Percentiles rank a stretch among this genome's conserved stretches.
Conservation (phyloP, 2,329 filamentous ascomycete genomes). For the Fusarium sp. region DNA sequence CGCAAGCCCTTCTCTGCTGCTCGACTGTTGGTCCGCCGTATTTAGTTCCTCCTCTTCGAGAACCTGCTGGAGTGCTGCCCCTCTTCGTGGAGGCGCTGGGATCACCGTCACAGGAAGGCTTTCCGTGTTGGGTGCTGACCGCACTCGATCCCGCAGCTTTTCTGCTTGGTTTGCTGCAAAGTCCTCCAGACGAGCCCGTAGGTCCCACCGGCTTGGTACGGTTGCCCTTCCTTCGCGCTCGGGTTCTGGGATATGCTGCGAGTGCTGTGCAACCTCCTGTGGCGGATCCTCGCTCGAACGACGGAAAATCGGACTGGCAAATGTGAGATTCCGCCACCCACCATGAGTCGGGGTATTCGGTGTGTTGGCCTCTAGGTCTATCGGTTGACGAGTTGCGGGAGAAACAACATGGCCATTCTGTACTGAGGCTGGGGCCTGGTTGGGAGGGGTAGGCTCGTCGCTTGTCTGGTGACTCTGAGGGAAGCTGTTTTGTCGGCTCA, state of each 20-base stretch:
- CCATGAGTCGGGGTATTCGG: constrained; percentile 35
- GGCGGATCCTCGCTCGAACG: constrained; percentile 23
- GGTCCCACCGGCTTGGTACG: constrained; percentile 60
- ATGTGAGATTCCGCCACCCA: constrained; percentile 42
- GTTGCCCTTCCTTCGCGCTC: constrained; percentile 19
- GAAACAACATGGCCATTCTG: constrained; percentile 36
- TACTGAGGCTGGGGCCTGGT: constrained; percentile 28
- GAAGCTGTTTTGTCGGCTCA: constrained; percentile 50
- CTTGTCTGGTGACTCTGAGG: constrained; percentile 37
- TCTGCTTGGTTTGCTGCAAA: constrained; percentile 71
- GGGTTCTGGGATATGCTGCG: constrained; percentile 7
- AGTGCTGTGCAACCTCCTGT: constrained; percentile 6
- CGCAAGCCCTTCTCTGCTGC: constrained; percentile 13
- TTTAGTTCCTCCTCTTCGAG: constrained; percentile 62
- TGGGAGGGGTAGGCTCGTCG: constrained; percentile 42
- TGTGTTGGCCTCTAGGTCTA: constrained; percentile 45
- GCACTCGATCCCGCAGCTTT: constrained; percentile 65
- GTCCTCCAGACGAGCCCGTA: constrained; percentile 67
- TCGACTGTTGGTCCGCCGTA: constrained; percentile 27
- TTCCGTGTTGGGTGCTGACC: constrained; percentile 64
- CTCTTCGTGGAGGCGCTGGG: constrained; percentile 68
- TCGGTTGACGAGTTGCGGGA: constrained; percentile 19
- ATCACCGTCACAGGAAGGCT: constrained; percentile 69
- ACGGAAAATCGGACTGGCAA: constrained; percentile 24
- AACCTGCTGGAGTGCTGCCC: constrained; percentile 65